These are phyloP conservation scores for Creolimax fragrantissima DNA, from an alignment of 78 protist genomes.

Conservation along the genomic window DNA sequence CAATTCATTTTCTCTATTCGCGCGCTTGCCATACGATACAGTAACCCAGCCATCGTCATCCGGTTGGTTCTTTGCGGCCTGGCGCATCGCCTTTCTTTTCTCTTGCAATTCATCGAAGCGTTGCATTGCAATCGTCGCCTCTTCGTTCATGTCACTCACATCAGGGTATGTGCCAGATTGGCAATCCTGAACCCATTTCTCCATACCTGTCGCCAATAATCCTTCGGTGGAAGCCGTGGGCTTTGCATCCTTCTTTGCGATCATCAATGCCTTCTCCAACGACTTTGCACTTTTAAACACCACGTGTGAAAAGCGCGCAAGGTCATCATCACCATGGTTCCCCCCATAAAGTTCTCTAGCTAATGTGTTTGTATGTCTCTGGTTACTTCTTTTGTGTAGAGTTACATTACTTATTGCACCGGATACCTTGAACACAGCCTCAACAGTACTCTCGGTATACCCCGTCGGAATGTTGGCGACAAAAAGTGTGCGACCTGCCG, in stretches of 20 bases:
- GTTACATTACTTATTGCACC: not conserved
- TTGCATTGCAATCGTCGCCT: not conserved
- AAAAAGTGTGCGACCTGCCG: not conserved
- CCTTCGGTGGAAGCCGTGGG: not conserved
- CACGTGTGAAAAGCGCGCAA: not conserved
- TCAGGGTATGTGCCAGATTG: not conserved
- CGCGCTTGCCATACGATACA: not conserved
- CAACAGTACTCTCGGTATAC: not conserved
- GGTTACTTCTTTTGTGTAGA: not conserved
- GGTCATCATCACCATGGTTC: not conserved
- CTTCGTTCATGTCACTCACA: not conserved
- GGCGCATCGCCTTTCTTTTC: not conserved
- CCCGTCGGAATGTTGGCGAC: not conserved
- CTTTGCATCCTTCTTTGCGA: not conserved
- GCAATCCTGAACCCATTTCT: not conserved
- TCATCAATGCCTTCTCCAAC: not conserved
- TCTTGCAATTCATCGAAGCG: not conserved
- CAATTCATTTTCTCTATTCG: not conserved
- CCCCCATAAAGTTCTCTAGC: not conserved
- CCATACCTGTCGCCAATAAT: not conserved
- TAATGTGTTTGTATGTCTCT: not conserved
- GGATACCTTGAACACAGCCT: not conserved
- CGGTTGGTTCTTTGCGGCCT: not conserved
- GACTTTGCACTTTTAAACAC: not conserved
- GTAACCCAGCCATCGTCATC: slow-evolving; percentile 3